Base-by-base conservation (phyloP, 805 yeast genomes). In the Barnettozyma pratensis region DNA sequence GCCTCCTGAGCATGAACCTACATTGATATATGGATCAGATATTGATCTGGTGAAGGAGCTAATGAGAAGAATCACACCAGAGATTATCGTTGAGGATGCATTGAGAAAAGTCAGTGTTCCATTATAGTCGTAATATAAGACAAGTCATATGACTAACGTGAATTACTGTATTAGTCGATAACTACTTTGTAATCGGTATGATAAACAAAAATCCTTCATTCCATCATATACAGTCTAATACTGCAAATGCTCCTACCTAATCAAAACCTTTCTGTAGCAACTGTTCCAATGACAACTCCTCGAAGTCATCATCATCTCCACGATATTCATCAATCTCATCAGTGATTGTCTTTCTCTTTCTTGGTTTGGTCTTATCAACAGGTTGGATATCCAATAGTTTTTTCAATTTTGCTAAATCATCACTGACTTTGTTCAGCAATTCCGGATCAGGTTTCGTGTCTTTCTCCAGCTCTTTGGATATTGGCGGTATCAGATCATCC, bases 1-100 rank as follows among this genome's bases (percentile, higher is more conserved):
- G 3, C 49, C 58, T 3, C 66, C 79, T 0, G 64, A 65, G 14
- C 70, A 75, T 28, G 87, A 82, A 54, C 74, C 81, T 0, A 67
- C 80, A 3, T 57, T 80, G 32, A 64, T 70, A 39, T 82, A 79
- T 64, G 87, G 87, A 1, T 74, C 84, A 40, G 83, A 80, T 51
- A 51, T 65, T 11, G 66, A 58, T 9, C 49, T 77, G 14, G 69
- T 74, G 5, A 59, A 62, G 19, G 71, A 69, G 44, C 61, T 80
- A 59, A 56, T 77, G 53, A 59, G 58, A 35, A 66, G 68, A 41
- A 73, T 82, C 71, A 72, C 44, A 7, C 72, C 71, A 0, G 75
- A 72, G 12, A 55, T 75, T 40, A 71, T 82, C 0, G 67, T 81
- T 0, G 83, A 78, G 44, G 77, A 77, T 48, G 78, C 80, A 3